Conservation (phyloP, 129 eudicot species). For the Helichrysum umbraculigerum region DNA sequence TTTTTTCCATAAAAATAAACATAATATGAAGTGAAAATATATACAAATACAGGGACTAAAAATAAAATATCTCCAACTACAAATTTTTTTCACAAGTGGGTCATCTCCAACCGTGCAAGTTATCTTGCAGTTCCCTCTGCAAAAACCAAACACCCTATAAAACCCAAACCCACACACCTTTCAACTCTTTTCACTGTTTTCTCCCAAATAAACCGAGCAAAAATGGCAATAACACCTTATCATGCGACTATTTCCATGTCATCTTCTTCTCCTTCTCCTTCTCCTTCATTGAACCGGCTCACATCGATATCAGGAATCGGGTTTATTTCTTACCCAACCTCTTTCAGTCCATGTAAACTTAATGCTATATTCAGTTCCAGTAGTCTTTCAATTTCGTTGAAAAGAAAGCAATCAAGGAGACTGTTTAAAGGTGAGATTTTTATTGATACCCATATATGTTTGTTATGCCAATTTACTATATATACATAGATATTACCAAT, state of each 20-base stretch:
- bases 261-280: conserved; percentile 37
- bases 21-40: neutral
- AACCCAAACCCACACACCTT: conserved; percentile 12
- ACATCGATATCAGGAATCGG: conserved; percentile 30
- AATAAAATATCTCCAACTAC: conserved; percentile 5
- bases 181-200: conserved; percentile 8
- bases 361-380: conserved; percentile 37
- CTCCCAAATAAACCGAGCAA: conserved; percentile 10
- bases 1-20: neutral
- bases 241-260: conserved; percentile 27
- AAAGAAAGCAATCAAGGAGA: conserved; percentile 40
- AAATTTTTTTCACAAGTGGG: neutral
- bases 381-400: conserved; percentile 29
- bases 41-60: conserved; percentile 15
- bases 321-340: conserved; percentile 33
- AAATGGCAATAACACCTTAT: conserved; percentile 42
- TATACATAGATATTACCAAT: neutral
- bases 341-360: conserved; percentile 39
- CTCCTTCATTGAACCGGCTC: conserved; percentile 30
- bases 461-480: neutral
- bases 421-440: conserved; percentile 46
- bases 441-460: neutral
- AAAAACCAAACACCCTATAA: conserved; percentile 9
- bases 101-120: conserved; percentile 26
- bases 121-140: conserved; percentile 20